Conservation (phyloP, 306 rosid species). For the Comarum palustre region DNA sequence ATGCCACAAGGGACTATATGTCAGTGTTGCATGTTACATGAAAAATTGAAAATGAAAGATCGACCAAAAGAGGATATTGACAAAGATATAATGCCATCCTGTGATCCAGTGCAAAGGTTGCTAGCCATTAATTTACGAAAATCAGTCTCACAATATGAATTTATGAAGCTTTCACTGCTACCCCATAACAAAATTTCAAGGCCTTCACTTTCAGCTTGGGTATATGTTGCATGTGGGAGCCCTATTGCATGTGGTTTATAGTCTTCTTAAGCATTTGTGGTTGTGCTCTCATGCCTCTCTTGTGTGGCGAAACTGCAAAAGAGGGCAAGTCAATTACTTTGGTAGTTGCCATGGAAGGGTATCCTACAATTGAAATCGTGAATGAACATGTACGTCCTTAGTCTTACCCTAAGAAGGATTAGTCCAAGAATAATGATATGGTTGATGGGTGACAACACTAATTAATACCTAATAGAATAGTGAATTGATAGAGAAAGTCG, state of each 20-base stretch:
- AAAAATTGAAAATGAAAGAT: background rate
- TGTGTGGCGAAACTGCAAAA: background rate
- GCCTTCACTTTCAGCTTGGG: background rate
- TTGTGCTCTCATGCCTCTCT: background rate
- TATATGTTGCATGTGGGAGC: background rate
- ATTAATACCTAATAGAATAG: background rate
- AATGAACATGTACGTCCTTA: background rate
- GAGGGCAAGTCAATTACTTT: background rate
- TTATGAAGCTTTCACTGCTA: background rate
- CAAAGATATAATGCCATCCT: too few species aligned
- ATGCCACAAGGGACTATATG: background rate
- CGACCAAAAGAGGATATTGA: background rate
- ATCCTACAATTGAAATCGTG: background rate
- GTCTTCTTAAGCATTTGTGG: background rate
- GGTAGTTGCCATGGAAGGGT: background rate
- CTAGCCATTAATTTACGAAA: background rate
- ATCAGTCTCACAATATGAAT: background rate
- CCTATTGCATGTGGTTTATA: background rate
- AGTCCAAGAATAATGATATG: background rate
- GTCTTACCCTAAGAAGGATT: background rate
- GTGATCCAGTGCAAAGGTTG: background rate
- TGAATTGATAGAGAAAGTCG: background rate
- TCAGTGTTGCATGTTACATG: background rate
- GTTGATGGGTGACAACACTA: constrained; percentile 2
- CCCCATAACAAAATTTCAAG: background rate